phyloP scores from a whole-genome alignment of 2,329 filamentous ascomycete species.

The Neonectria neomacrospora region DNA sequence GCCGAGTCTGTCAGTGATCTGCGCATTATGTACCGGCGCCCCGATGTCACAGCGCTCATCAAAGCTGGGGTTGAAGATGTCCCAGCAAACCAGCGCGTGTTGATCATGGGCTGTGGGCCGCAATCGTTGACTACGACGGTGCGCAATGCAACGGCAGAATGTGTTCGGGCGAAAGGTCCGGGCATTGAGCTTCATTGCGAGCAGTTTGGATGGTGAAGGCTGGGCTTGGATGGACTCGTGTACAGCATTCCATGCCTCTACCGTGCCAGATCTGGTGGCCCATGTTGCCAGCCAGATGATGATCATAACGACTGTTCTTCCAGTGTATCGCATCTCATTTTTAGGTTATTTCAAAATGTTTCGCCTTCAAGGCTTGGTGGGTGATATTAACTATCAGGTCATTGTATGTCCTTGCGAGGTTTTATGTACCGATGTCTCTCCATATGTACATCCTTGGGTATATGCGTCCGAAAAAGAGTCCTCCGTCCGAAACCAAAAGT shows the following conservation, averaged over 20 bases:
- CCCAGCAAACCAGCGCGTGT: constrained; percentile 47
- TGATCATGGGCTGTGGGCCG: constrained; percentile 61
- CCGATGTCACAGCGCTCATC: constrained; percentile 52
- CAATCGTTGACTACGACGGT: constrained; percentile 54
- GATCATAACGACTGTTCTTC: not conserved
- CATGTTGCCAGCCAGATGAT: not conserved
- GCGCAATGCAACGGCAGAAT: constrained; percentile 53
- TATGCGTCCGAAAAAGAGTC: constrained; percentile 32
- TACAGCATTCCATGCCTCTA: too few species aligned
- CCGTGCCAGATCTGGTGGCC: not conserved
- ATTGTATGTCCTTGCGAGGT: constrained; percentile 26
- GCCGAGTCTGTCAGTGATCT: constrained; percentile 27
- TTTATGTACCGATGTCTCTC: constrained; percentile 39
- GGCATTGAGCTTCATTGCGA: constrained; percentile 61
- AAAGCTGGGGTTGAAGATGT: constrained; percentile 45
- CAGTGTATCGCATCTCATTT: not conserved
- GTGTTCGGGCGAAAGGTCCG: constrained; percentile 54
- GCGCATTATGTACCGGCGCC: constrained; percentile 48
- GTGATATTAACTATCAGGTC: constrained; percentile 26
- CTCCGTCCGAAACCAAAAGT: constrained; percentile 32
- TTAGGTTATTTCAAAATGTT: constrained; percentile 3
- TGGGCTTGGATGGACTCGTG: not conserved
- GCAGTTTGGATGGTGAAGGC: constrained; percentile 56
- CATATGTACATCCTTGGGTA: constrained; percentile 33
- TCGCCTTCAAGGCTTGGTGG: constrained; percentile 29